phyloP scores from a whole-genome alignment of 2,329 filamentous ascomycete species.

The Coniochaeta sp. region DNA sequence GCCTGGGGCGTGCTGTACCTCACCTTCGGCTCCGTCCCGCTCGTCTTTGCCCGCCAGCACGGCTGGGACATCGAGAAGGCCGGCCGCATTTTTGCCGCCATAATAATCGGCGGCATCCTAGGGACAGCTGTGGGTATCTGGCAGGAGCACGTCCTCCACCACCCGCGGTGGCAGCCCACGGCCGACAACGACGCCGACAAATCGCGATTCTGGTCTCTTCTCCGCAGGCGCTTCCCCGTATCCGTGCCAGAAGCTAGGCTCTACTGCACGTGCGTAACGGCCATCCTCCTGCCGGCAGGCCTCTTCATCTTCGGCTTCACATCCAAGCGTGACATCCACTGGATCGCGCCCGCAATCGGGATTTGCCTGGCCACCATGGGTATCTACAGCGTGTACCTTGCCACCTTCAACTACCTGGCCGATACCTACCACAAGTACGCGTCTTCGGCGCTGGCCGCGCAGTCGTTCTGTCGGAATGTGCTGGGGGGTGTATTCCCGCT shows the following conservation, averaged over 20 bases:
- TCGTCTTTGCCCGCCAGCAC: conserved; percentile 65
- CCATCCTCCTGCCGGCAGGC: conserved; percentile 67
- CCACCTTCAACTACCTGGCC: conserved; percentile 88
- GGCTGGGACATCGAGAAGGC: conserved; percentile 59
- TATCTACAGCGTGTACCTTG: conserved; percentile 79
- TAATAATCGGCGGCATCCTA: conserved; percentile 59
- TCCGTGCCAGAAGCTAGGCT: conserved; percentile 67
- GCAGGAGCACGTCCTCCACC: conserved; percentile 60
- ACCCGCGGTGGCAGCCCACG: conserved; percentile 27
- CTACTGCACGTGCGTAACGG: conserved; percentile 75
- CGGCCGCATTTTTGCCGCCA: conserved; percentile 66
- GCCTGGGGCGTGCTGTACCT: conserved; percentile 86
- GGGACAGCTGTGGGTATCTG: conserved; percentile 63
- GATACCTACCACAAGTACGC: conserved; percentile 83
- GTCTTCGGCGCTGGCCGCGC: conserved; percentile 76
- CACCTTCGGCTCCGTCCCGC: conserved; percentile 71
- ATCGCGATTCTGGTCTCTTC: conserved; percentile 31
- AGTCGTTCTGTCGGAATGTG: conserved; percentile 80
- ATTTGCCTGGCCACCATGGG: conserved; percentile 73
- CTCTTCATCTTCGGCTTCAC: conserved; percentile 78
- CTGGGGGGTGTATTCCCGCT: conserved; percentile 76
- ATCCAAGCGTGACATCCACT: conserved; percentile 52
- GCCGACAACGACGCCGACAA: conserved; percentile 8
- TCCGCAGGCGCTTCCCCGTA: conserved; percentile 37
- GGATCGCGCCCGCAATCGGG: conserved; percentile 64